phyloP scores from a whole-genome alignment of 108 stramenopile genomes.

The Aurantiochytrium sp. region DNA sequence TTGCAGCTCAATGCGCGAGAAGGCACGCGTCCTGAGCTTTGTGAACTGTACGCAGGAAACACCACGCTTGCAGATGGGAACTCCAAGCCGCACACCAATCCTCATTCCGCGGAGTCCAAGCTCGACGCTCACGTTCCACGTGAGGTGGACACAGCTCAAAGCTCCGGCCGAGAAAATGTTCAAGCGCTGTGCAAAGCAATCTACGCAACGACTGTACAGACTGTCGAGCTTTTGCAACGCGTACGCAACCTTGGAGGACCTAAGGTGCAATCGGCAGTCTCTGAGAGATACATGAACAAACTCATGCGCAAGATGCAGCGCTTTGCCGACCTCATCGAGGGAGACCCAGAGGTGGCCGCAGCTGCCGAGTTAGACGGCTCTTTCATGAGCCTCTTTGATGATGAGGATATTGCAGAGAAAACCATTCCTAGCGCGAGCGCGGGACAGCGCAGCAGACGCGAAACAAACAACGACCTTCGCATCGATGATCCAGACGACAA shows the following conservation, averaged over 20 bases:
- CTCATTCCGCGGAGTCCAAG: too few relatives aligned
- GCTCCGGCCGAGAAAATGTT: neutral
- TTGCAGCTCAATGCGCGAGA: neutral
- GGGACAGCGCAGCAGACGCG: too few relatives aligned
- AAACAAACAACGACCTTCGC: too few relatives aligned
- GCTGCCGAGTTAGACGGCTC: neutral
- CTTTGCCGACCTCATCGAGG: neutral
- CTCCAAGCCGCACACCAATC: too few relatives aligned
- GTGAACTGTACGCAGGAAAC: neutral
- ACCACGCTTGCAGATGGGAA: neutral
- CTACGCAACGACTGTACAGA: neutral
- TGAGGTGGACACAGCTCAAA: neutral
- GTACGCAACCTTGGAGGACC: neutral
- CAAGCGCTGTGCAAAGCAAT: neutral
- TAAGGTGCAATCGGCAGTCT: neutral
- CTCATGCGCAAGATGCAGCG: neutral
- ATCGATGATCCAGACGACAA: too few relatives aligned
- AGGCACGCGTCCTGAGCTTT: neutral
- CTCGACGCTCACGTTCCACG: too few relatives aligned
- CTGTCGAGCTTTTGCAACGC: neutral
- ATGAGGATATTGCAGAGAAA: too few relatives aligned
- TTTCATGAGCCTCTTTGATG: too few relatives aligned
- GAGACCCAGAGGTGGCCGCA: neutral
- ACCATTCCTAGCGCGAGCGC: too few relatives aligned
- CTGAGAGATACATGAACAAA: neutral